phyloP scores from a whole-genome alignment of 2,329 filamentous ascomycete genomes.

The Phialemonium atrogriseum region DNA sequence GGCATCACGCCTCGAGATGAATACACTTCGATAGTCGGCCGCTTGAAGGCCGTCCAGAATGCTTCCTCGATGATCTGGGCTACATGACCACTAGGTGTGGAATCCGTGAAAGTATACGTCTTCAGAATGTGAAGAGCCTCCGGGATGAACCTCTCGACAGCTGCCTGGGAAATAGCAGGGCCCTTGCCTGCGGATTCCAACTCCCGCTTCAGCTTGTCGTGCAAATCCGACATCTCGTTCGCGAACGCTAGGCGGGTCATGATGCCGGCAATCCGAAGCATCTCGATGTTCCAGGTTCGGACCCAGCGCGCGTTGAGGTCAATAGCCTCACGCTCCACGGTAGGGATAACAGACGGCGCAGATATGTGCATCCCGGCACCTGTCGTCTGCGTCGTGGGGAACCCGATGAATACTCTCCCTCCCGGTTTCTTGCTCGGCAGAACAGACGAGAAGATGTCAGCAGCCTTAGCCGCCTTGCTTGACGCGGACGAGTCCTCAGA shows the following conservation, averaged over 20 bases:
- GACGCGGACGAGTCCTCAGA: conserved; percentile 46
- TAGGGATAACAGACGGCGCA: conserved; percentile 91
- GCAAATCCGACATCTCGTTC: conserved; percentile 76
- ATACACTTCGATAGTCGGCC: conserved; percentile 76
- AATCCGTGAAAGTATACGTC: conserved; percentile 82
- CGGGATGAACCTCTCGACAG: conserved; percentile 61
- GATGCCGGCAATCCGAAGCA: conserved; percentile 84
- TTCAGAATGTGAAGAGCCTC: conserved; percentile 76
- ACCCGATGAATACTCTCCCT: conserved; percentile 92
- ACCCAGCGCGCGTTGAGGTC: conserved; percentile 95
- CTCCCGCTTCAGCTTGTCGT: conserved; percentile 44
- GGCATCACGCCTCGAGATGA: conserved; percentile 81
- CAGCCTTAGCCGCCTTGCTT: conserved; percentile 43
- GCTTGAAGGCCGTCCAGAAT: conserved; percentile 88
- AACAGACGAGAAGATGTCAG: conserved; percentile 83
- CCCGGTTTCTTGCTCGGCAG: conserved; percentile 73
- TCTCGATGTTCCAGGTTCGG: conserved; percentile 89
- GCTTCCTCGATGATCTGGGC: conserved; percentile 86
- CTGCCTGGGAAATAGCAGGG: conserved; percentile 50
- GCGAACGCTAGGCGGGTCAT: conserved; percentile 81
- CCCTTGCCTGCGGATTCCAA: conserved; percentile 24
- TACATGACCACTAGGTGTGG: conserved; percentile 78
- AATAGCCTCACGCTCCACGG: conserved; percentile 92
- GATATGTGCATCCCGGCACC: conserved; percentile 91
- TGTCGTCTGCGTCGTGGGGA: conserved; percentile 95